These are phyloP conservation scores for Candolleomyces aberdarensis DNA, from an alignment of 768 basidiomycete genomes.

Conservation along the genomic window DNA sequence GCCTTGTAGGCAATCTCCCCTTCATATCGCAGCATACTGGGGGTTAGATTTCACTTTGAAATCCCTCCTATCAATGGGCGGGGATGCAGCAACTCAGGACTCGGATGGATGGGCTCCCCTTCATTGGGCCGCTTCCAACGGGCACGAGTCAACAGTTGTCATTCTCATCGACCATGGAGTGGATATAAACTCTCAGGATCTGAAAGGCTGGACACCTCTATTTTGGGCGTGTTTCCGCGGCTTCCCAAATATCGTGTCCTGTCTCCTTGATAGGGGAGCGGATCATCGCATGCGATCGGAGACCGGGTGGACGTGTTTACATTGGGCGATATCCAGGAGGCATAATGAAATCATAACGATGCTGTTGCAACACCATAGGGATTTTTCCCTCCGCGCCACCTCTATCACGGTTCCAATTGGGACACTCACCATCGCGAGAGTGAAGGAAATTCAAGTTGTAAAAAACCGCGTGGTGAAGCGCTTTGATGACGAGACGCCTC, in stretches of 20 bases:
- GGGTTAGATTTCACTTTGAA: not conserved
- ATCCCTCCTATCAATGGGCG: not conserved
- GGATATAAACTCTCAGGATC: not conserved
- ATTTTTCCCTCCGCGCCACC: not conserved
- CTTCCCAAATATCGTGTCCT: not conserved
- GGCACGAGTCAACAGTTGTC: not conserved
- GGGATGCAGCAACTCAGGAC: not conserved
- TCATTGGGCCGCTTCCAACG: not conserved
- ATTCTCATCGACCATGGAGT: not conserved
- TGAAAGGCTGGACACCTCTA: not conserved
- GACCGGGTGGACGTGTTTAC: not conserved
- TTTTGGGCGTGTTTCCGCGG: not conserved
- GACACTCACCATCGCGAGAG: not conserved
- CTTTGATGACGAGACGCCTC: not conserved
- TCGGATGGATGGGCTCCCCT: not conserved
- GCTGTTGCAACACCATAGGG: not conserved
- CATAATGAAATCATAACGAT: not conserved
- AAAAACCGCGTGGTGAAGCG: not conserved
- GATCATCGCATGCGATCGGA: not conserved
- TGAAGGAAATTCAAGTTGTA: not conserved
- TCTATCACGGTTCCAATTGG: not conserved
- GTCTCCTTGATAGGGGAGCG: not conserved
- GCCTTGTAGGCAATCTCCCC: not conserved
- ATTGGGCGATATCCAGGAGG: not conserved
- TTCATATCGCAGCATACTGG: not conserved